phyloP scores from a whole-genome alignment of 2,329 filamentous ascomycete species.

The Laburnicola sp. region DNA sequence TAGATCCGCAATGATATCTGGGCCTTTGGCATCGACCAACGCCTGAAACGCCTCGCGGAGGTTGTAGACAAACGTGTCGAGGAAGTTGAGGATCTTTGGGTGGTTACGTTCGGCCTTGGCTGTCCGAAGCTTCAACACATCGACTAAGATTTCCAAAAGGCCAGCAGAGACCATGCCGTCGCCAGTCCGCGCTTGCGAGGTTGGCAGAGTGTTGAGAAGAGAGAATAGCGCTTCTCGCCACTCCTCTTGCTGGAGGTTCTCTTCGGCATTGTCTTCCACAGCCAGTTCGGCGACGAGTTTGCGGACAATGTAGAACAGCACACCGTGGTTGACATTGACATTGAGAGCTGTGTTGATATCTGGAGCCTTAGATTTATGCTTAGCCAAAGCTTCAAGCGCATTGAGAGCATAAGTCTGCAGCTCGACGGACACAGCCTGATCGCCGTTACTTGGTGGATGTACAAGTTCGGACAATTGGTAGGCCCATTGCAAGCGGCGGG shows the following conservation, averaged over 20 bases:
- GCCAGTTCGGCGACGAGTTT: constrained; percentile 85
- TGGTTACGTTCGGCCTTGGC: constrained; percentile 80
- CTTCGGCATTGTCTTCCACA: constrained; percentile 53
- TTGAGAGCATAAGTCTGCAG: constrained; percentile 81
- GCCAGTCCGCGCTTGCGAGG: constrained; percentile 70
- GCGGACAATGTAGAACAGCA: constrained; percentile 87
- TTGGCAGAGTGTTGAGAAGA: constrained; percentile 79
- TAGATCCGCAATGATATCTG: constrained; percentile 88
- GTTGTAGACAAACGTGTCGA: constrained; percentile 85
- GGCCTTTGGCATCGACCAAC: constrained; percentile 78
- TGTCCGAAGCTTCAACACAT: constrained; percentile 83
- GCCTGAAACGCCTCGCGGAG: constrained; percentile 82
- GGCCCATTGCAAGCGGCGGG: constrained; percentile 82
- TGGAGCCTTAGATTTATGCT: constrained; percentile 72
- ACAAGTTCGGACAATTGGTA: constrained; percentile 93
- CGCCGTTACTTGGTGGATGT: constrained; percentile 74
- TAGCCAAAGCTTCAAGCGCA: constrained; percentile 82
- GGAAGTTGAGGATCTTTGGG: constrained; percentile 79
- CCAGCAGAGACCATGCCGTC: constrained; percentile 86
- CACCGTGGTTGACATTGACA: constrained; percentile 93
- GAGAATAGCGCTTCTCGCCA: constrained; percentile 91
- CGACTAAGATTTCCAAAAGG: constrained; percentile 84
- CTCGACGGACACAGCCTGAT: constrained; percentile 68
- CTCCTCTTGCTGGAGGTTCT: constrained; percentile 72
- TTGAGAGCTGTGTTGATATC: constrained; percentile 91